Evolutionary conservation across 495 filamentous ascomycete genomes (phyloP), one percentile per base, ranked within the genome.

Genomic region (Tirmania nivea): DNA sequence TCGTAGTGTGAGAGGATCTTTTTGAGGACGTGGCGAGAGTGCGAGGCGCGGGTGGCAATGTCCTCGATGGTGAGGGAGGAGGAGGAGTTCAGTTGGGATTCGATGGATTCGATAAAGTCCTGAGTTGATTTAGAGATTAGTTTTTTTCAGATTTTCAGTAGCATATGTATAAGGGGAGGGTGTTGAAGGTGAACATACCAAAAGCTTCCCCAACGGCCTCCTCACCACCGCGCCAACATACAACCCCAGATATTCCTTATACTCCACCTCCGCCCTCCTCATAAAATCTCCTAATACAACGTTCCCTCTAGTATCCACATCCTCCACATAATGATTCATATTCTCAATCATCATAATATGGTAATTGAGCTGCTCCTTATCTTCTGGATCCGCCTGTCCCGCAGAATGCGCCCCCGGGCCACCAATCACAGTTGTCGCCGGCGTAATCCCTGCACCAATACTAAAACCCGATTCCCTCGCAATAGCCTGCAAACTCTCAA

Each of bases 301-400:
- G 53, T 88, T 78, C 16, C 70, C 70, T 39, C 78, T 74, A n/a
- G 80, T 71, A 57, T 90, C 83, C 10, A 93, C 79, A 64, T 95
- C 89, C 60, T 95, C 87, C 10, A 88, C 70, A 66, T 89, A 94
- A 65, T 94, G 87, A 64, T 94, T 90, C 89, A 95, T 94, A 64
- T 96, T 96, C 66, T 96, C 89, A 56, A 96, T 95, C 35, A 96
- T 75, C 50, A 94, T 75, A 60, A 96, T 94, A 65, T 95, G 87
- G 68, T 93, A 93, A 65, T 96, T 95, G 19, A 96, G 73, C 14
- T 83, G 79, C 63, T 94, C 89, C 66, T 96, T 96, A 64, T 96
- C 89, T 60, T 96, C 89, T 4, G 79, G 75, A 59, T 84, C 80
- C 16, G 76, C 52, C 61, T 21, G 58, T 57, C n/a, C 70, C 11